These are phyloP conservation scores for Syzygium aromaticum DNA, from an alignment of 345 rosid genomes.

Conservation along the genomic window DNA sequence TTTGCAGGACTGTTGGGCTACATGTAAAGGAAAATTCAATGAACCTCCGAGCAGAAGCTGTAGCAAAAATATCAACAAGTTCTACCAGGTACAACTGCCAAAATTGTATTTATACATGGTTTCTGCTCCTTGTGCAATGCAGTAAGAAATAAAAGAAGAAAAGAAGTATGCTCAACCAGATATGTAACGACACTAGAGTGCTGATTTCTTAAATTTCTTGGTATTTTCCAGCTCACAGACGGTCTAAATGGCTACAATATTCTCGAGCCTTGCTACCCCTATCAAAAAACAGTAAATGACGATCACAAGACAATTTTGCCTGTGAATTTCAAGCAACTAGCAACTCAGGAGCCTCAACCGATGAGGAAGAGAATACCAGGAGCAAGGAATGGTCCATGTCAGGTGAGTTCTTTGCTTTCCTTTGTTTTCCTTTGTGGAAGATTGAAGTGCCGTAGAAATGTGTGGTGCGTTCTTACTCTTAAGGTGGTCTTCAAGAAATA, in stretches of 20 bases:
- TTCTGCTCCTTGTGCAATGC: neutral
- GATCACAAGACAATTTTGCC: neutral
- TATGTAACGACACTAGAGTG: neutral
- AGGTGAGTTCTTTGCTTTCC: neutral
- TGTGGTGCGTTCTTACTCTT: neutral
- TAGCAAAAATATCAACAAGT: neutral
- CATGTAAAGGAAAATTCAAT: slow-evolving; percentile 24
- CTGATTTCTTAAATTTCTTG: neutral
- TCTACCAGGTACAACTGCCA: neutral
- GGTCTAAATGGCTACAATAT: slow-evolving; percentile 31
- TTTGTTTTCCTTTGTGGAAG: neutral
- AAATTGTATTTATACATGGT: neutral
- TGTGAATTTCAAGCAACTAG: neutral
- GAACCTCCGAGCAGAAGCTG: neutral
- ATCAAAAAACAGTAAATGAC: neutral
- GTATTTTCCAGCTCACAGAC: neutral
- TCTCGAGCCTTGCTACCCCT: slow-evolving; percentile 30
- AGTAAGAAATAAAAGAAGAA: neutral
- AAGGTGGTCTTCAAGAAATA: neutral
- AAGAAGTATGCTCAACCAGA: neutral
- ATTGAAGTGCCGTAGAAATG: neutral
- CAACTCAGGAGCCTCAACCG: neutral
- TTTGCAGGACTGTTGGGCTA: neutral
- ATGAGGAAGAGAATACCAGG: neutral
- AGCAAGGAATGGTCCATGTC: neutral